Base-by-base conservation (phyloP, 805 yeast species). In the Blastobotrys attinorum region DNA sequence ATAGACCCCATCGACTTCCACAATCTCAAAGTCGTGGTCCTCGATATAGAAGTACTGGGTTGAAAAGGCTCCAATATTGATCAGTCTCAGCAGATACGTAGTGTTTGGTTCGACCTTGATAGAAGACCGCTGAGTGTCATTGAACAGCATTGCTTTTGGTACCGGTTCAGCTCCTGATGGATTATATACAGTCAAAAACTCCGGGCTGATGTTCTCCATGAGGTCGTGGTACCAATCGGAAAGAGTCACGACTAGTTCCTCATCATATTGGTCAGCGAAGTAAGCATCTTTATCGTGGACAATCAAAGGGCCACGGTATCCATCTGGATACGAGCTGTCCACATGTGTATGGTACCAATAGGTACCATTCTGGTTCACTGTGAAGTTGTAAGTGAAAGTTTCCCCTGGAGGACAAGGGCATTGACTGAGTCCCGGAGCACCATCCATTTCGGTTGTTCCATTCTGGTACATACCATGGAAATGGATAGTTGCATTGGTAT, bases 151-250 rank as follows among this genome's bases (percentile, higher is more conserved):
- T 60, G 74, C 70, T 52, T 84, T 83, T 6, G 98, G 98, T 54
- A 92, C 80, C 41, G 98, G 98, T 68, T 92, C 98, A 36, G 97
- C 96, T 59, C 98, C 98, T 7, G 96, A 86, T 47, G 98, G 98
- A 65, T 92, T 92, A 69, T 72, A 79, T 49, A 80, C 61, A 52
- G 67, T 76, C 70, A 88, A 60, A 68, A 92, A 89, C 31, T 55
- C 46, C 15, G 72, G 67, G 17, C 61, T 53, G 50, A 71, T 66
- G 52, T 83, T 68, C 31, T 64, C 76, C 25, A 81, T 71, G 40
- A 64, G 62, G 37, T 72, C 72, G 61, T 87, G 96, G 68, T 92
- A 92, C 95, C 96, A 89, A 58, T 92, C 98, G 39, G 83, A 70
- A 35, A 92, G 54, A 6, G 83, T 66, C 48, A 90, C 59, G 13